phyloP scores from a whole-genome alignment of 2,329 filamentous ascomycete species.

The Xylariaceae sp. region DNA sequence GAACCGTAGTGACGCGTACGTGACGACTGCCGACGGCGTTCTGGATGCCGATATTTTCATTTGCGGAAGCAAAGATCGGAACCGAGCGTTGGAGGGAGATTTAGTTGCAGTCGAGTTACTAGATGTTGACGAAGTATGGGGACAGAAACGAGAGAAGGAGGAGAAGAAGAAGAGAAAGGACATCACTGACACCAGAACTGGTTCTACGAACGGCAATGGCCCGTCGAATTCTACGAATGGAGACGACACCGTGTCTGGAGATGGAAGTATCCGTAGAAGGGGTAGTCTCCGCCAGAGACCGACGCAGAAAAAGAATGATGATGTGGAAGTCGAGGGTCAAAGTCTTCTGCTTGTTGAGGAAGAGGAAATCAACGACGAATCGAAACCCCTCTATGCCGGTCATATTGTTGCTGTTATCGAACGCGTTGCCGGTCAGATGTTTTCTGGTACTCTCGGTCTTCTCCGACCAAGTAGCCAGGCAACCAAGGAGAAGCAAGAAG shows the following conservation, averaged over 20 bases:
- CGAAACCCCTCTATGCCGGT: slow-evolving; percentile 94
- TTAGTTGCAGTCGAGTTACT: slow-evolving; percentile 92
- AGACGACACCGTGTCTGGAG: slow-evolving; percentile 55
- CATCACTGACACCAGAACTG: slow-evolving; percentile 82
- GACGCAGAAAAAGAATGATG: slow-evolving; percentile 99
- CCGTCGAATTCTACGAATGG: slow-evolving; percentile 58
- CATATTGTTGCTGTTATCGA: slow-evolving; percentile 97
- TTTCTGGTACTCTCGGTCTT: slow-evolving; percentile 90
- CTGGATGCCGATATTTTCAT: slow-evolving; percentile 99
- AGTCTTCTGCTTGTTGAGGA: slow-evolving; percentile 95
- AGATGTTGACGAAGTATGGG: slow-evolving; percentile 97
- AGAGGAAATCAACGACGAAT: slow-evolving; percentile 97
- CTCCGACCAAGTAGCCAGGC: slow-evolving; percentile 95
- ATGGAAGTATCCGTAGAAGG: slow-evolving; percentile 84
- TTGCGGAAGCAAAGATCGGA: slow-evolving; percentile 97
- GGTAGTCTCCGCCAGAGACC: slow-evolving; percentile 94
- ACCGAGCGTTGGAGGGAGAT: slow-evolving; percentile 92
- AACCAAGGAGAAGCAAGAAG: slow-evolving; percentile 98
- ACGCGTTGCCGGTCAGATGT: slow-evolving; percentile 96
- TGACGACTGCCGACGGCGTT: slow-evolving; percentile 79
- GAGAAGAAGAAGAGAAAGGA: slow-evolving; percentile 99
- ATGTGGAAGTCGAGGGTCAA: slow-evolving; percentile 97
- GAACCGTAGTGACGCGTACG: slow-evolving; percentile 97
- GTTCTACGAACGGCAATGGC: slow-evolving; percentile 67
- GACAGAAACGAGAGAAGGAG: slow-evolving; percentile 97